phyloP scores from a whole-genome alignment of 345 rosid genomes.

The Acer negundo region DNA sequence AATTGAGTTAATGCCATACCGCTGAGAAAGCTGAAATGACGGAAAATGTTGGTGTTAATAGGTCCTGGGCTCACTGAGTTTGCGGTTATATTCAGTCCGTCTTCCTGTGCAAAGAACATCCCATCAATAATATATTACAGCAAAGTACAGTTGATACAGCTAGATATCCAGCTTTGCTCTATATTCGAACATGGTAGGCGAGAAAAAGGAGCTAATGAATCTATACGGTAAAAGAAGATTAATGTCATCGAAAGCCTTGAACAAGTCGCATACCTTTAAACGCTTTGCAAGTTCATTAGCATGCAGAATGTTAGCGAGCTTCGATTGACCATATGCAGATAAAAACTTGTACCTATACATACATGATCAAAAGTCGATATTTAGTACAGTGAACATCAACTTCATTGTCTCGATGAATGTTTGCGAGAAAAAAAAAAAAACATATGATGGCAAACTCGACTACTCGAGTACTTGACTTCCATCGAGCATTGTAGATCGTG shows the following conservation, averaged over 20 bases:
- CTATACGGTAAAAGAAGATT: not conserved
- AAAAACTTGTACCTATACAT: constrained; percentile 44
- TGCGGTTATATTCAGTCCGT: constrained; percentile 52
- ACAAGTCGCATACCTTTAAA: constrained; percentile 51
- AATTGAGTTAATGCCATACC: not conserved
- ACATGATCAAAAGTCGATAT: constrained; percentile 9
- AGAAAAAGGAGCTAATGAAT: not conserved
- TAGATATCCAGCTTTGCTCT: not conserved
- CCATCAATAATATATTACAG: not conserved
- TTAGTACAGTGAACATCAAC: not conserved
- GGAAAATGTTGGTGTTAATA: constrained; percentile 61
- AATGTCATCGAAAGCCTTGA: not conserved
- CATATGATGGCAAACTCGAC: not conserved
- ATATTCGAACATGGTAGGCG: not conserved
- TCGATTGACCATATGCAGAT: constrained; percentile 71
- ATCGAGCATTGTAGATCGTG: not conserved
- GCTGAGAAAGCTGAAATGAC: constrained; percentile 23
- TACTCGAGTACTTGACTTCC: not conserved
- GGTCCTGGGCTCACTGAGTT: constrained; percentile 81
- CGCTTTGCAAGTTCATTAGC: constrained; percentile 78
- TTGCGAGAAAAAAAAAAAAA: not conserved
- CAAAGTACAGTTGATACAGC: not conserved
- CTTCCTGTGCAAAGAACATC: constrained; percentile 42
- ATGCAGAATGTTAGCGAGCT: constrained; percentile 76
- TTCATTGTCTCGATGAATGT: not conserved